Percentiles rank a stretch among this genome's conserved stretches.
Evolutionary conservation across 2,329 filamentous ascomycete genomes (phyloP).

Genomic region (Sarocladium brachiariae): DNA sequence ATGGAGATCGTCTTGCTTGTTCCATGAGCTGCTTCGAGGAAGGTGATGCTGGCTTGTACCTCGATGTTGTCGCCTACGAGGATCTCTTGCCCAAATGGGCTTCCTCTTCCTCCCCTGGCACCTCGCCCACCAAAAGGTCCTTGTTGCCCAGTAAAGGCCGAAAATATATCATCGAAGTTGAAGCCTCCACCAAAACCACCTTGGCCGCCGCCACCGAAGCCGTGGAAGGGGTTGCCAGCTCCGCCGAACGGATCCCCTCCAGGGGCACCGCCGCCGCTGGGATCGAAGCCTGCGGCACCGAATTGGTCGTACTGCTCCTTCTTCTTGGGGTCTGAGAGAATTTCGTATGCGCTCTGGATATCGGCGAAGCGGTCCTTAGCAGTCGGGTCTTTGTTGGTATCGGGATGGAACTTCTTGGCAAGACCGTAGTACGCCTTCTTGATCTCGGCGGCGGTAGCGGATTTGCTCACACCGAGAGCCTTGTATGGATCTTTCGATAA

Average conservation of each 20-base stretch:
- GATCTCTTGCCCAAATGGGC: conserved; percentile 70
- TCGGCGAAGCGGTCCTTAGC: conserved; percentile 94
- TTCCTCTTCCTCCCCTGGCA: conserved; percentile 42
- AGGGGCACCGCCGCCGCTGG: conserved; percentile 57
- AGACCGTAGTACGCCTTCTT: conserved; percentile 98
- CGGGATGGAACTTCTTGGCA: conserved; percentile 95
- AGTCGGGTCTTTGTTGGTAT: conserved; percentile 91
- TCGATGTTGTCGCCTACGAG: conserved; percentile 95
- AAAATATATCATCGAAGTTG: conserved; percentile 95
- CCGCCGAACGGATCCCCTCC: conserved; percentile 56
- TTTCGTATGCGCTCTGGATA: conserved; percentile 88
- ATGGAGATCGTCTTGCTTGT: conserved; percentile 82
- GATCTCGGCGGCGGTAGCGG: conserved; percentile 77
- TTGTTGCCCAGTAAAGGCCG: conserved; percentile 63
- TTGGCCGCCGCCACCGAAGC: conserved; percentile 43
- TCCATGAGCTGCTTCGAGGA: conserved; percentile 93
- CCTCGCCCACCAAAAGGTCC: conserved; percentile 48
- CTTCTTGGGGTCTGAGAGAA: conserved; percentile 89
- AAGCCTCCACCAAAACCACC: conserved; percentile 75
- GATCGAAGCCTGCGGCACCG: conserved; percentile 81
- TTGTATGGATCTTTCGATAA: conserved; percentile 76
- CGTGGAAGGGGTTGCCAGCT: conserved; percentile 57
- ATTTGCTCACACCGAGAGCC: conserved; percentile 75
- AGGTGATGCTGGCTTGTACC: conserved; percentile 85
- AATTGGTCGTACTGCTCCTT: conserved; percentile 87